phyloP scores from a whole-genome alignment of 192 early-diverging fungal genomes.

The Dissophora ornata region DNA sequence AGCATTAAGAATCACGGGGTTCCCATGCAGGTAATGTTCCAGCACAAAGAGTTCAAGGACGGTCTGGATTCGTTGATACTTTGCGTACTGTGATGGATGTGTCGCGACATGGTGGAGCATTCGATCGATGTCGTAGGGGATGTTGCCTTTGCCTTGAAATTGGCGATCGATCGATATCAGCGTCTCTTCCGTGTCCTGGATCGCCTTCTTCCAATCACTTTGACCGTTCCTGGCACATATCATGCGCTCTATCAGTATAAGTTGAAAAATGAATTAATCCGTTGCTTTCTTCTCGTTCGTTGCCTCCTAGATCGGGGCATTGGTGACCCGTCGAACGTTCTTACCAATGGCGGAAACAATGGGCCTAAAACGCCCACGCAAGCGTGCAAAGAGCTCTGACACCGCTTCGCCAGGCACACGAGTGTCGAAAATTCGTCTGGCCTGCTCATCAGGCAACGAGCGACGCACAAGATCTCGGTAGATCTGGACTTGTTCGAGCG shows the following conservation, averaged over 20 bases:
- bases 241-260: constrained; percentile 22
- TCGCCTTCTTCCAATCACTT: constrained; percentile 14
- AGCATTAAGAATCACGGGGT: neutral
- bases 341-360: constrained; percentile 34
- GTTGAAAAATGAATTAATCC: constrained; percentile 6
- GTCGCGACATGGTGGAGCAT: neutral
- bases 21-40: constrained; percentile 10
- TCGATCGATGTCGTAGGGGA: constrained; percentile 17
- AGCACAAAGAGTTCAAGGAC: constrained; percentile 18
- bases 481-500: constrained; percentile 24
- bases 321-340: constrained; percentile 4
- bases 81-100: constrained; percentile 4
- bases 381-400: constrained; percentile 21
- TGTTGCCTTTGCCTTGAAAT: constrained; percentile 24
- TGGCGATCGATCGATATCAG: constrained; percentile 7
- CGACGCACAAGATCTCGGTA: constrained; percentile 30
- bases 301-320: neutral
- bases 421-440: constrained; percentile 9
- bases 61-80: constrained; percentile 18
- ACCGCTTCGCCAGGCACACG: constrained; percentile 11
- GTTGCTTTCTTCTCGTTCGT: constrained; percentile 6
- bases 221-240: neutral
- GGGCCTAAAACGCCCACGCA: constrained; percentile 25
- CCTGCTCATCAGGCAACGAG: constrained; percentile 12
- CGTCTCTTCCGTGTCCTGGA: constrained; percentile 10